Base-by-base conservation (phyloP, 202 grass and related monocot species). In the Dendrocalamus latiflorus region DNA sequence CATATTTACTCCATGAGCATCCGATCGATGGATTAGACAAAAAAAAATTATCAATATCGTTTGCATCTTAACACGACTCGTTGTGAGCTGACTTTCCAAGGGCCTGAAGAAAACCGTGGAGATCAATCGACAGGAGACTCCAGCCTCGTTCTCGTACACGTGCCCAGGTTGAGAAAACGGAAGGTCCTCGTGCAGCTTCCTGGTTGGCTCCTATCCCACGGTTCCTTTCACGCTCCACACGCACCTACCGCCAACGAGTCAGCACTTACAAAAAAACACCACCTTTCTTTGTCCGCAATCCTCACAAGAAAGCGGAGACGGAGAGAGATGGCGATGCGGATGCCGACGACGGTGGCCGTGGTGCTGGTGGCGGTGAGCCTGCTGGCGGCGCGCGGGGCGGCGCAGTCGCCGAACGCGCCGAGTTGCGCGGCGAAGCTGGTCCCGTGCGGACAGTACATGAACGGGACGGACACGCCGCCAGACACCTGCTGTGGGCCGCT, bases 401-500 rank as follows among this genome's bases (percentile, higher is more conserved):
- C 90, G 82, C 86, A 86, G 75, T 5, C 79, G 70, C 18, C 16
- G 39, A 45, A 2, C 59, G 2, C 78, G 59, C 65, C 63, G 45
- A 4, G 0, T 16, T 91, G 90, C 69, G 86, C 70, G 17, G 16
- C 78, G 30, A 85, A 88, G 63, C 90, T 91, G 79, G 18, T 17
- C 69, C 6, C 68, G 5, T 91, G 90, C 65, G 13, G 3, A 14
- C 0, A 1, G 24, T 83, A 70, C 79, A 59, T 91, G 1, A 91
- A 89, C 83, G 34, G 51, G 53, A 86, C 82, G 74, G 70, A 26
- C 53, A 28, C 79, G 82, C 86, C 83, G 63, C 85, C 85, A 66
- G 85, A 85, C 5, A 9, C 54, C 57, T 91, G 90, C 90, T 91
- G 90, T 73, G 30, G 3, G 1, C 83, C 90, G 86, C 75, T 91